Base-by-base conservation (phyloP, 306 rosid genomes). In the Bauhinia variegata region DNA sequence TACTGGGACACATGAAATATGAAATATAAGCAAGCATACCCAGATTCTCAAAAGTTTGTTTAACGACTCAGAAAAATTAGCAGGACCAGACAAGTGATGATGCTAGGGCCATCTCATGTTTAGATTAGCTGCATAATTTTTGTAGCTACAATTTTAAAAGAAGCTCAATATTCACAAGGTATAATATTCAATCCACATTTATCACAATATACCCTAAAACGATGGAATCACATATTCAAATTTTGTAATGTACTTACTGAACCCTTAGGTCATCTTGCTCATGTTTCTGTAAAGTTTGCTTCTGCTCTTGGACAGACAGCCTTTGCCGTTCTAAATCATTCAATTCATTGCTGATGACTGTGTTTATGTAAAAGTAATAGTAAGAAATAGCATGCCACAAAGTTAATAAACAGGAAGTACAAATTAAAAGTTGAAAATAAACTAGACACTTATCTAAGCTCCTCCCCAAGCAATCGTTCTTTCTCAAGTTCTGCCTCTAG, bases 361-460 rank as follows among this genome's bases (percentile, higher is more conserved):
- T 93, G 97, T 12, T 82, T 73, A 83, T 8, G 48, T 11, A 44
- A 77, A 16, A 78, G 30, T 44, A 36, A 23, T 23, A 23, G 28
- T 23, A 37, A 79, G 74, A 71, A 63, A 65, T 68, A 23, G 28
- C 57, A 77, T 60, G 28, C 28, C 28, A 23, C 2, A 23, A 23
- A 23, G 44, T 50, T 38, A 18, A 31, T 54, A 60, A 63, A 67
- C 23, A 63, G 54, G 53, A 17, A 17, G 23, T 1, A 56, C 60
- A 43, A 1, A 23, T 2, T 23, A 59, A 73, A 33, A 54, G 8
- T 41, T 17, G 11, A 32, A 61, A 73, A 59, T 60, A 37, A 15
- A 71, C 51, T 47, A 51, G 71, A 74, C 50, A 80, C 99, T 84
- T 82, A 93, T 93, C 99, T 90, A 46, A 88, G 78, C 81, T 88